A percentile compares a stretch with the other conserved stretches of the same genome.
phyloP scores from a whole-genome alignment of 1,284 basidiomycete genomes.

The Erythrobasidium hasegawianum region DNA sequence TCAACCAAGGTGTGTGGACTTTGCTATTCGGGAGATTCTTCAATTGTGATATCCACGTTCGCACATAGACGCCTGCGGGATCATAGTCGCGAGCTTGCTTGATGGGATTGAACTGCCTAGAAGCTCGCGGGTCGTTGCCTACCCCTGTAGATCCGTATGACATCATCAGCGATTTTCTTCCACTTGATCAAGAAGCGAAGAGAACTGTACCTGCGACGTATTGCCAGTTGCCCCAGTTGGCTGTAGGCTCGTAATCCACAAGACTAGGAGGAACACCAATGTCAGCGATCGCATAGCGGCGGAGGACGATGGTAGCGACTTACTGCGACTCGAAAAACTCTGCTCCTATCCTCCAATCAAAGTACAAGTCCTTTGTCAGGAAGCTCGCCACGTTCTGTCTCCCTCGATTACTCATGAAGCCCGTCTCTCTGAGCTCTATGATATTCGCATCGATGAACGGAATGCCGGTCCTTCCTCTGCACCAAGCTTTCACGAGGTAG shows the following conservation, averaged over 20 bases:
- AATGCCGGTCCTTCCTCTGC: slow-evolving; percentile 56
- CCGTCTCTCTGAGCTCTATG: slow-evolving; percentile 54
- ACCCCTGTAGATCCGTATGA: slow-evolving; percentile 53
- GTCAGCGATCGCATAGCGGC: neutral
- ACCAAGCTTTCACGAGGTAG: slow-evolving; percentile 50
- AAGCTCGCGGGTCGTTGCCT: slow-evolving; percentile 57
- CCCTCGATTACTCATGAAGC: slow-evolving; percentile 57
- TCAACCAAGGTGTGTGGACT: slow-evolving; percentile 47
- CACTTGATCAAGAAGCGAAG: too few relatives aligned
- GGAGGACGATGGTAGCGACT: slow-evolving; percentile 48
- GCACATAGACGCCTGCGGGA: slow-evolving; percentile 47
- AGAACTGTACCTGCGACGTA: slow-evolving; percentile 40
- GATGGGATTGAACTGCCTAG: slow-evolving; percentile 57
- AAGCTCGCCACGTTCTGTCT: slow-evolving; percentile 59
- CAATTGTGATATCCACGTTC: slow-evolving; percentile 55
- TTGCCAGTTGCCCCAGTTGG: slow-evolving; percentile 55
- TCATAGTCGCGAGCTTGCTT: slow-evolving; percentile 55
- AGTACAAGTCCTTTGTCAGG: slow-evolving; percentile 55
- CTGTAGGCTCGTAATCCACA: slow-evolving; percentile 25
- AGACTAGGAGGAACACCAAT: slow-evolving; percentile 21
- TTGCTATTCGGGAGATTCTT: slow-evolving; percentile 47
- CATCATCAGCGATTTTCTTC: neutral
- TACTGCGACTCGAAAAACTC: slow-evolving; percentile 56
- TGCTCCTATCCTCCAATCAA: slow-evolving; percentile 59
- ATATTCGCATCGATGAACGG: slow-evolving; percentile 59